Evolutionary conservation across 441 rosid genomes (phyloP).

Genomic region (Eruca vesicaria): DNA sequence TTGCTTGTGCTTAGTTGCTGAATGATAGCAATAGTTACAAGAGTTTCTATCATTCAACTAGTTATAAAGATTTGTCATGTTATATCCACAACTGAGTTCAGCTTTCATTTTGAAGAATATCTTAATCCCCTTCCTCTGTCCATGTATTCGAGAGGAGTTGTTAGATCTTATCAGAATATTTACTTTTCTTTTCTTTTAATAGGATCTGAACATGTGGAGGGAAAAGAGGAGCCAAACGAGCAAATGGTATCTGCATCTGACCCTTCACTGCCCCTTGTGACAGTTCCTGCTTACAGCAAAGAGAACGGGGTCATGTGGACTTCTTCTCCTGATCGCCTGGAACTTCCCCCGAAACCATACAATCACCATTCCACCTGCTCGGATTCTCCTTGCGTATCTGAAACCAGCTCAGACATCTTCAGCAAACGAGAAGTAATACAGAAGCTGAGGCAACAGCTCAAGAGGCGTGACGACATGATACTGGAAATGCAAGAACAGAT

Average conservation of each 20-base stretch:
- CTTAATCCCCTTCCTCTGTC: not conserved
- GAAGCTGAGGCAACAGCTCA: slow-evolving; percentile 92
- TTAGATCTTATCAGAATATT: slow-evolving; percentile 22
- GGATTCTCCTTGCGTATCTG: slow-evolving; percentile 94
- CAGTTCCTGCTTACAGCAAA: slow-evolving; percentile 58
- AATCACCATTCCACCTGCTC: slow-evolving; percentile 82
- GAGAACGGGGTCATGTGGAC: slow-evolving; percentile 83
- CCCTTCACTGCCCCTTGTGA: slow-evolving; percentile 66
- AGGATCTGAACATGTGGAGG: slow-evolving; percentile 59
- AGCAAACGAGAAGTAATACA: slow-evolving; percentile 93
- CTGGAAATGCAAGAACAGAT: slow-evolving; percentile 98
- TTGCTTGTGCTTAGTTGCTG: not conserved
- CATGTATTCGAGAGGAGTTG: slow-evolving; percentile 1
- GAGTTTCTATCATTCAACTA: not conserved
- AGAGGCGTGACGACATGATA: slow-evolving; percentile 94
- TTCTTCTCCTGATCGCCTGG: slow-evolving; percentile 84
- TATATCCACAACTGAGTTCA: not conserved
- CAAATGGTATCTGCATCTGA: slow-evolving; percentile 55
- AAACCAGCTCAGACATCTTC: slow-evolving; percentile 92
- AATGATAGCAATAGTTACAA: not conserved
- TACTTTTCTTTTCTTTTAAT: slow-evolving; percentile 17
- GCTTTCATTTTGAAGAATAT: not conserved
- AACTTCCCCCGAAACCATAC: slow-evolving; percentile 80
- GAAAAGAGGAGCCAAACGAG: slow-evolving; percentile 44
- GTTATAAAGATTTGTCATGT: not conserved